Percentiles rank a stretch among this genome's conserved stretches.
Evolutionary conservation across 345 rosid species (phyloP).

Genomic region (Geranium brycei): DNA sequence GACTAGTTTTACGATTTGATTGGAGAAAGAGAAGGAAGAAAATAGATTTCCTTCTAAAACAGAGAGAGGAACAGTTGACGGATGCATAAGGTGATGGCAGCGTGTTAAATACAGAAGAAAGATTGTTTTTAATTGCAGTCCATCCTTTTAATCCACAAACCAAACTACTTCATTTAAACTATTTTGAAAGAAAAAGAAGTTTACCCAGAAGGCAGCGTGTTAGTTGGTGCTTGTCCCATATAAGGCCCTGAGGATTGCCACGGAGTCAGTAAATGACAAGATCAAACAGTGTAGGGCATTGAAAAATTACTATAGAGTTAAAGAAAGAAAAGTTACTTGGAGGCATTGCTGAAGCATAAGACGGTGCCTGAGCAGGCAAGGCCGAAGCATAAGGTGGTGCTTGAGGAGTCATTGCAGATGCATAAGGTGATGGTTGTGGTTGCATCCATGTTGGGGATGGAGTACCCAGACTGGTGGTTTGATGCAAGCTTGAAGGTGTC

Average conservation of each 20-base stretch:
- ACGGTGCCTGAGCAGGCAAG: neutral
- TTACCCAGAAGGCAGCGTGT: slow-evolving; percentile 46
- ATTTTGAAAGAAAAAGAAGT: neutral
- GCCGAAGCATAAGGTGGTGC: neutral
- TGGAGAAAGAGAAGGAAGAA: too few relatives aligned
- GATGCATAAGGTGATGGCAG: too few relatives aligned
- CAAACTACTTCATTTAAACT: neutral
- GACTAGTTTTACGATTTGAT: too few relatives aligned
- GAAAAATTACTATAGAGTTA: neutral
- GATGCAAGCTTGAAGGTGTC: slow-evolving; percentile 34
- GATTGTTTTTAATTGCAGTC: too few relatives aligned
- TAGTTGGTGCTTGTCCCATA: slow-evolving; percentile 33
- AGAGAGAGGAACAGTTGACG: too few relatives aligned
- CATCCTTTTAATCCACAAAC: too few relatives aligned
- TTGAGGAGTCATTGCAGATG: slow-evolving; percentile 13
- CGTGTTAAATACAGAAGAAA: too few relatives aligned
- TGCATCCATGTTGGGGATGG: slow-evolving; percentile 44
- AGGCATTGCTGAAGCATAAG: slow-evolving; percentile 28
- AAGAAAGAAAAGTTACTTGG: slow-evolving; percentile 31
- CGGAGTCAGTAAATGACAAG: too few relatives aligned
- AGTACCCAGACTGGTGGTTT: slow-evolving; percentile 31
- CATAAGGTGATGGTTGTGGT: slow-evolving; percentile 25
- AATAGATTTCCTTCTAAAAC: too few relatives aligned
- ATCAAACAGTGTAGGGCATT: slow-evolving; percentile 9
- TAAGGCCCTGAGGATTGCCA: slow-evolving; percentile 40